Conservation (phyloP, 2,329 filamentous ascomycete genomes). For the Phialophora macrospora region DNA sequence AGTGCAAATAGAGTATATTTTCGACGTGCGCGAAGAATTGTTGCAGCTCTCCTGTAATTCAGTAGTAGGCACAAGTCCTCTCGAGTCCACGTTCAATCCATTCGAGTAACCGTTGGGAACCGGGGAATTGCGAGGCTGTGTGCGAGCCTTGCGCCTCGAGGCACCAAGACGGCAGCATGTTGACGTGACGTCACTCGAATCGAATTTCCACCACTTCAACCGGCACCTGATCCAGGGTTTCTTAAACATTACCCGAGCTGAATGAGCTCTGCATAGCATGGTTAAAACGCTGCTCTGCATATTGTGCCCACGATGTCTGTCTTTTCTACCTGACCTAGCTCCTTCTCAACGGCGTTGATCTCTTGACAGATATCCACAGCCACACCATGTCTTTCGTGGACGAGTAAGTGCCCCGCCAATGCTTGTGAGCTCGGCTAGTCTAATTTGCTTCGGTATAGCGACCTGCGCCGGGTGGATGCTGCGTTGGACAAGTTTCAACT, state of each 20-base stretch:
- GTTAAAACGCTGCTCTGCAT: not conserved
- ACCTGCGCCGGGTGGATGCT: conserved; percentile 62
- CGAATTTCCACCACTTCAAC: not conserved
- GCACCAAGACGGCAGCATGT: conserved; percentile 1
- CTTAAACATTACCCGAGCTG: not conserved
- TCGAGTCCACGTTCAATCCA: not conserved
- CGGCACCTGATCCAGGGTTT: not conserved
- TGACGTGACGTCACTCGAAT: conserved; percentile 3
- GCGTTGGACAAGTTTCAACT: conserved; percentile 64
- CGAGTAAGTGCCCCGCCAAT: conserved; percentile 14
- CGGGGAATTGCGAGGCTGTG: not conserved
- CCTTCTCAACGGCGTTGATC: not conserved
- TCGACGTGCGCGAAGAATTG: not conserved
- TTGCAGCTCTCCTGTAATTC: not conserved
- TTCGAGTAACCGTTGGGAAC: not conserved
- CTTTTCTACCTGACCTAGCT: not conserved
- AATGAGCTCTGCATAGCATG: not conserved
- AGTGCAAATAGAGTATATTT: not conserved
- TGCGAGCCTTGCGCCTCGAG: not conserved
- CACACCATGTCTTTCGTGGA: conserved; percentile 32
- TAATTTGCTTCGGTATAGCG: conserved; percentile 46
- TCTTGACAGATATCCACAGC: not conserved
- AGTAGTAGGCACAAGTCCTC: not conserved
- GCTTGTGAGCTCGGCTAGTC: not conserved
- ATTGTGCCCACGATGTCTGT: not conserved